Evolutionary conservation across 1,284 basidiomycete species (phyloP).

Genomic region (Trichosporon sp.): DNA sequence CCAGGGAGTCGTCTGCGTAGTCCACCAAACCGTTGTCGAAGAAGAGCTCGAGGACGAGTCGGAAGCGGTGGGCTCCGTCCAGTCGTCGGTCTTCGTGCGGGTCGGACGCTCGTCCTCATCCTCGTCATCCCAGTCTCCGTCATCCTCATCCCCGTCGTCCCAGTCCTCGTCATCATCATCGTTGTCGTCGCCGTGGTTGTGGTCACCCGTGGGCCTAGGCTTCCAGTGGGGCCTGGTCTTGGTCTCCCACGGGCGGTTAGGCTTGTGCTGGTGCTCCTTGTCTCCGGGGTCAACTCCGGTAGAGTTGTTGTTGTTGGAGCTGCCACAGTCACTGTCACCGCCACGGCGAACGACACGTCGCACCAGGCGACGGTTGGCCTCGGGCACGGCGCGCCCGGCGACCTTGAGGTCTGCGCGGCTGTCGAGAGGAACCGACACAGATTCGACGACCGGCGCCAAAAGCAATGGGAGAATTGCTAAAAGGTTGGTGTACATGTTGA

Average conservation of each 20-base stretch:
- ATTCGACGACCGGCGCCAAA: constrained; percentile 8
- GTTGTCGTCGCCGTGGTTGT: neutral
- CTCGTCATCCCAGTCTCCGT: neutral
- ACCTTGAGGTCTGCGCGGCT: neutral
- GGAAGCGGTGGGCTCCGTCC: neutral
- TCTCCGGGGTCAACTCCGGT: neutral
- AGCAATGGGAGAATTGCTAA: neutral
- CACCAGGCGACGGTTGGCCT: constrained; percentile 12
- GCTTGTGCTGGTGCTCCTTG: neutral
- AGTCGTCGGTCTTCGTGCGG: neutral
- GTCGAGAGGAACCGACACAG: neutral
- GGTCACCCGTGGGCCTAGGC: neutral
- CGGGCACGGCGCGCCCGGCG: neutral
- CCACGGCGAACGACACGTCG: constrained; percentile 9
- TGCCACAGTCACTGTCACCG: neutral
- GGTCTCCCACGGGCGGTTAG: neutral
- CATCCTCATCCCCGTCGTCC: neutral
- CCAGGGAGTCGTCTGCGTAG: neutral
- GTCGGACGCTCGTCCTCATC: neutral
- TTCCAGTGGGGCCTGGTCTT: neutral
- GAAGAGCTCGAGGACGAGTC: constrained; percentile 4
- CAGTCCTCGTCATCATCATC: neutral
- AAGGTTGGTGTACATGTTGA: neutral
- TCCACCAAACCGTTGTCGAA: constrained; percentile 7
- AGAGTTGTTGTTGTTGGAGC: neutral